These are phyloP conservation scores for Boletus sp. DNA, from an alignment of 768 basidiomycete species.

Conservation along the genomic window DNA sequence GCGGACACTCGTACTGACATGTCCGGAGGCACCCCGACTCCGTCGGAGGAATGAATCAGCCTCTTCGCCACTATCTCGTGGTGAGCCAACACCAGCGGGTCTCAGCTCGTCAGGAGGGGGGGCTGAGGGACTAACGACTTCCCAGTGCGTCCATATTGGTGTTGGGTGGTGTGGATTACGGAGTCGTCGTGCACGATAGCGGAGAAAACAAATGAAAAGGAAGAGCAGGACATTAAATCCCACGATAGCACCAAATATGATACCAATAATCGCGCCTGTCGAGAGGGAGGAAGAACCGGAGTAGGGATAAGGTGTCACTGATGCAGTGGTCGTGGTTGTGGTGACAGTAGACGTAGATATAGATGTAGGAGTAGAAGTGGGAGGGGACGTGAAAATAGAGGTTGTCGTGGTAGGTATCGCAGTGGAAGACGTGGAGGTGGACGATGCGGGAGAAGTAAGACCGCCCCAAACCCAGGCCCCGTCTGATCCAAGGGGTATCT, in stretches of 20 bases:
- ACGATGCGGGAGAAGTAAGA: slow-evolving; percentile 57
- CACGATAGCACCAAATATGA: slow-evolving; percentile 49
- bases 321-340: slow-evolving; percentile 19
- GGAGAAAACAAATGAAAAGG: slow-evolving; percentile 33
- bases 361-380: slow-evolving; percentile 27
- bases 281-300: slow-evolving; percentile 30
- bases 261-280: slow-evolving; percentile 31
- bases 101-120: slow-evolving; percentile 30
- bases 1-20: slow-evolving; percentile 12
- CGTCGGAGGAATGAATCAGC: slow-evolving; percentile 58
- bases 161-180: slow-evolving; percentile 20
- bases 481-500: slow-evolving; percentile 72
- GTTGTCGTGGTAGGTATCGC: slow-evolving; percentile 26
- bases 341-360: slow-evolving; percentile 1
- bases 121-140: slow-evolving; percentile 34
- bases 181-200: slow-evolving; percentile 25
- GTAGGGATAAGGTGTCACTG: slow-evolving; percentile 22
- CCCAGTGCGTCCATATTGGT: slow-evolving; percentile 44
- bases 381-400: slow-evolving; percentile 30
- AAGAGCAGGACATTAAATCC: slow-evolving; percentile 58
- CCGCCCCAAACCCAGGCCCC: slow-evolving; percentile 73
- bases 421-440: slow-evolving; percentile 23
- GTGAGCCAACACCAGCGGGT: slow-evolving; percentile 60
- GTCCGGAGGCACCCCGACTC: slow-evolving; percentile 23
- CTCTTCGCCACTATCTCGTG: slow-evolving; percentile 68